Percentiles rank a stretch among this genome's conserved stretches.
phyloP scores from a whole-genome alignment of 164 flowering plant genomes.

The Magnolia changhungtana region DNA sequence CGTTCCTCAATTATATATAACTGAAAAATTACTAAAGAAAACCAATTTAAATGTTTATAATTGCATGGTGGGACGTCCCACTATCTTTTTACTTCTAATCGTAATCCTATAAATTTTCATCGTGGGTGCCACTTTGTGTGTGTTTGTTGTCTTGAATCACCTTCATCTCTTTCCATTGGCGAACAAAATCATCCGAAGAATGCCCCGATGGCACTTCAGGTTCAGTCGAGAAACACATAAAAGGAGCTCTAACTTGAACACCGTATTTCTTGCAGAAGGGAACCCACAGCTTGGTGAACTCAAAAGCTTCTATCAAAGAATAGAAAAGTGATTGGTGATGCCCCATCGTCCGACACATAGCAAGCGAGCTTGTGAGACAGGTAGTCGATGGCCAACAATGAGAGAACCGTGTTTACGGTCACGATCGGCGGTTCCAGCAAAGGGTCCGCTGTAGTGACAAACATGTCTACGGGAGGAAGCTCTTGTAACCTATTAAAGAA shows the following conservation, averaged over 20 bases:
- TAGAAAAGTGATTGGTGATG: conserved; percentile 56
- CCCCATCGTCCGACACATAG: conserved; percentile 65
- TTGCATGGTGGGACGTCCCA: too few relatives aligned
- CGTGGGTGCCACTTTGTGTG: not conserved
- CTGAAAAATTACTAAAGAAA: too few relatives aligned
- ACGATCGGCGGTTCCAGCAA: conserved; percentile 56
- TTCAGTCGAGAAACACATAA: conserved; percentile 33
- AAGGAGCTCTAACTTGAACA: conserved; percentile 55
- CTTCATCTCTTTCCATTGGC: conserved; percentile 43
- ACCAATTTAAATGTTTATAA: too few relatives aligned
- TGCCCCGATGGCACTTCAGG: not conserved
- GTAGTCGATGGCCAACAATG: conserved; percentile 64
- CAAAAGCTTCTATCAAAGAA: conserved; percentile 43
- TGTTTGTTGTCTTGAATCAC: conserved; percentile 16
- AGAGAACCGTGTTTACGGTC: conserved; percentile 59
- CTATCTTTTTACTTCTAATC: too few relatives aligned
- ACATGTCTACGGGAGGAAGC: conserved; percentile 58
- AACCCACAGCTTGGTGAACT: conserved; percentile 58
- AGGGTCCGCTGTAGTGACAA: conserved; percentile 70
- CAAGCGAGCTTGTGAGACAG: conserved; percentile 55
- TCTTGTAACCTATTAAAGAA: conserved; percentile 20
- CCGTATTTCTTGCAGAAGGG: conserved; percentile 63
- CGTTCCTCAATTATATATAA: too few relatives aligned
- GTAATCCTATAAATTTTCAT: too few relatives aligned
- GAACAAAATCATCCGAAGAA: conserved; percentile 28